Conservation (phyloP, 805 yeast species). For the Metschnikowia dekortorum region DNA sequence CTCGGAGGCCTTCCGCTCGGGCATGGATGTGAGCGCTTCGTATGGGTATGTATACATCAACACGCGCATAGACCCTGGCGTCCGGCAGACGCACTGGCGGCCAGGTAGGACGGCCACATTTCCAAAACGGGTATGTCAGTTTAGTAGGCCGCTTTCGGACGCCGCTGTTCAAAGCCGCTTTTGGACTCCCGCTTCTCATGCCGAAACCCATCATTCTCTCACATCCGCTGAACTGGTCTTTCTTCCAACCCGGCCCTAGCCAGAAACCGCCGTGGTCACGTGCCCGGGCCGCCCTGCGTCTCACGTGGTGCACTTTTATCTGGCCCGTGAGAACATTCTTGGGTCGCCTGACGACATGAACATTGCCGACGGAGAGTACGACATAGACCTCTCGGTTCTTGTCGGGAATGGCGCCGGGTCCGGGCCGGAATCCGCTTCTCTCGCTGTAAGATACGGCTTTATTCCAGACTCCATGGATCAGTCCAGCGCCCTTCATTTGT, state of each 20-base stretch:
- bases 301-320: not conserved
- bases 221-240: no score
- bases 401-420: conserved; percentile 1
- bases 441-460: conserved; percentile 35
- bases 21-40: not conserved
- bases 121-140: no score
- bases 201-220: not conserved
- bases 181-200: not conserved
- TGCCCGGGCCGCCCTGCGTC: not conserved
- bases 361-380: conserved; percentile 43
- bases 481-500: conserved; percentile 27
- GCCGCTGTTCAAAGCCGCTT: no score
- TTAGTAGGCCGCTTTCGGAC: no score
- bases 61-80: not conserved
- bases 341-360: conserved; percentile 17
- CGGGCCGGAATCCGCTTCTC: conserved; percentile 4
- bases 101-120: not conserved
- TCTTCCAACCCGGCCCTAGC: no score
- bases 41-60: not conserved
- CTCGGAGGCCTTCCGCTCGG: not conserved
- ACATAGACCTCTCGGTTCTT: conserved; percentile 32
- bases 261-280: no score
- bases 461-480: conserved; percentile 41
- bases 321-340: conserved; percentile 1
- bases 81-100: not conserved